Conservation (phyloP, 2,329 filamentous ascomycete species). For the Aaosphaeria arxii region DNA sequence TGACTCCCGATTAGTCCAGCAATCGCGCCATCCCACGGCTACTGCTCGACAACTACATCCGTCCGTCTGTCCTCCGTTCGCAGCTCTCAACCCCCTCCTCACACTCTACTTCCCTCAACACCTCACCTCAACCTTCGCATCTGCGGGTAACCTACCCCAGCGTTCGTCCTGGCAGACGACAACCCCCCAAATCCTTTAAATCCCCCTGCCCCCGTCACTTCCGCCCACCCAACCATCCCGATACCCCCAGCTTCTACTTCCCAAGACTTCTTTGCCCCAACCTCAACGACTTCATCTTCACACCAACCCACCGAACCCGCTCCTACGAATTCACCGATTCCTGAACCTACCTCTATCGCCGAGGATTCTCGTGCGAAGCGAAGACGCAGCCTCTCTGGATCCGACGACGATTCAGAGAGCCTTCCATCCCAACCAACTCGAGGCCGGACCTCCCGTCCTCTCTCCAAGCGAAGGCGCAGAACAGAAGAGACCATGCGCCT, state of each 20-base stretch:
- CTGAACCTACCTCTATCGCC: constrained; percentile 13
- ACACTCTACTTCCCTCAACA: constrained; percentile 14
- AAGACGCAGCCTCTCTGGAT: constrained; percentile 29
- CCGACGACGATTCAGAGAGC: constrained; percentile 19
- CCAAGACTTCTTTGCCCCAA: constrained; percentile 33
- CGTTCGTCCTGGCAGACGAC: constrained; percentile 72
- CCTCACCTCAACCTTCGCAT: constrained; percentile 21
- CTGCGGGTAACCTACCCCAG: constrained; percentile 30
- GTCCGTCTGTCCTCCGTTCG: neutral
- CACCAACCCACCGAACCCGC: neutral
- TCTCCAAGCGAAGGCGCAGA: constrained; percentile 43
- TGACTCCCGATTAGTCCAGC: constrained; percentile 12
- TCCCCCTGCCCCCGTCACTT: constrained; percentile 59
- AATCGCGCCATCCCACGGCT: constrained; percentile 15
- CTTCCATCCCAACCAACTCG: constrained; percentile 11
- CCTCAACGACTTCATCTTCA: constrained; percentile 13
- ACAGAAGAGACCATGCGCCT: constrained; percentile 42
- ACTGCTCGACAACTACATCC: neutral
- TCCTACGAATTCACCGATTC: constrained; percentile 8
- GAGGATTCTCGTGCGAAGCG: constrained; percentile 24
- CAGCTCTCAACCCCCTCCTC: too few species aligned
- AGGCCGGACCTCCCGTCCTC: constrained; percentile 34
- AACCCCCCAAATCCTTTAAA: constrained; percentile 54
- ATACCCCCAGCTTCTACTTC: constrained; percentile 49
- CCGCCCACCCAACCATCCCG: constrained; percentile 65